Conservation (phyloP, 164 flowering plant species). For the Aristolochia fimbriata region DNA sequence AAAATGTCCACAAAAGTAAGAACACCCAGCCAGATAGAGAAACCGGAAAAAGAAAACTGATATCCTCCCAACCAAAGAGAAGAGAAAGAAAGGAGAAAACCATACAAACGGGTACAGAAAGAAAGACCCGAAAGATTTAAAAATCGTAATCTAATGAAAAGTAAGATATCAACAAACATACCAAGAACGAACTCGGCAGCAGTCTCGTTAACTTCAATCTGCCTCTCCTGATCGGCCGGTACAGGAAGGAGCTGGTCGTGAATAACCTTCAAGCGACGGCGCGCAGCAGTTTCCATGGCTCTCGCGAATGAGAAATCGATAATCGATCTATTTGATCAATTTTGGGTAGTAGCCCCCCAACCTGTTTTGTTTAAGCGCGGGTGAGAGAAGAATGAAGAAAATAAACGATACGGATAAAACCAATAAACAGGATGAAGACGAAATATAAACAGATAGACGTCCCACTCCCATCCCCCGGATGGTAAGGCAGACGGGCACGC, state of each 20-base stretch:
- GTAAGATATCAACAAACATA: slow-evolving; percentile 1
- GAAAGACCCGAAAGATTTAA: neutral
- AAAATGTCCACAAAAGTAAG: neutral
- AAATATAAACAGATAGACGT: too few relatives aligned
- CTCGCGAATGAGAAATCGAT: too few relatives aligned
- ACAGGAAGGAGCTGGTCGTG: slow-evolving; percentile 23
- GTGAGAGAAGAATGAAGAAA: too few relatives aligned
- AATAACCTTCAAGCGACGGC: slow-evolving; percentile 31
- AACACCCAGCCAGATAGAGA: neutral
- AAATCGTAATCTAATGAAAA: neutral
- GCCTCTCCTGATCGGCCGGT: slow-evolving; percentile 6
- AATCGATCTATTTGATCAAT: too few relatives aligned
- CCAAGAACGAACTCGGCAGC: slow-evolving; percentile 32
- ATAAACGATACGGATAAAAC: too few relatives aligned
- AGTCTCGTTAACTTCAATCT: slow-evolving; percentile 12
- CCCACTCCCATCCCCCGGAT: too few relatives aligned
- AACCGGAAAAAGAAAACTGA: neutral
- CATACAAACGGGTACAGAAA: too few relatives aligned
- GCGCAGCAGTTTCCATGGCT: slow-evolving; percentile 25
- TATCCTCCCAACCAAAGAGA: neutral
- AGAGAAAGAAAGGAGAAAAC: neutral
- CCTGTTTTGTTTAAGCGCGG: too few relatives aligned
- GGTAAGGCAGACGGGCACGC: too few relatives aligned
- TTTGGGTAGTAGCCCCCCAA: too few relatives aligned
- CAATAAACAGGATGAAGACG: too few relatives aligned